Evolutionary conservation across 2,329 filamentous ascomycete genomes (phyloP).

Genomic region (Didymella arachidicola): DNA sequence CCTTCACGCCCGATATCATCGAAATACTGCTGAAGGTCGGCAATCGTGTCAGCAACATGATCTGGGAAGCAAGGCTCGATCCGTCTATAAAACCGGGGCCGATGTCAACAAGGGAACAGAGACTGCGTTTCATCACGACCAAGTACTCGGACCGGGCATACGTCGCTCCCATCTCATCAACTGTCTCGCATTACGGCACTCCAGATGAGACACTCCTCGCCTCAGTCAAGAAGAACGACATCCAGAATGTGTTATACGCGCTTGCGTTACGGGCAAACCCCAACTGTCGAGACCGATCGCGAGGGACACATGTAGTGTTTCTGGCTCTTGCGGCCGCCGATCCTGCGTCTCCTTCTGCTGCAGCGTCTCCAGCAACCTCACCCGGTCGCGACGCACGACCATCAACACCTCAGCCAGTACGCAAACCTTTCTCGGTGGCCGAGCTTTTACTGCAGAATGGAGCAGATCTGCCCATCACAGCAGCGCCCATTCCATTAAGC

Average conservation of each 20-base stretch:
- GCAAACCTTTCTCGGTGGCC: slow-evolving; percentile 80
- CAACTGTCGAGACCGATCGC: slow-evolving; percentile 78
- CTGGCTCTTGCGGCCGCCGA: slow-evolving; percentile 92
- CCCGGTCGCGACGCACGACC: slow-evolving; percentile 54
- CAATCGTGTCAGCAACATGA: slow-evolving; percentile 93
- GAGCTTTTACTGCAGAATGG: slow-evolving; percentile 94
- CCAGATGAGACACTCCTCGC: slow-evolving; percentile 89
- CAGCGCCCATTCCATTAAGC: slow-evolving; percentile 85
- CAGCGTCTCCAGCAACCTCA: slow-evolving; percentile 54
- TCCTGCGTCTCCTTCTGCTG: slow-evolving; percentile 74
- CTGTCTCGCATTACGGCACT: slow-evolving; percentile 76
- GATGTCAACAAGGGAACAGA: slow-evolving; percentile 84
- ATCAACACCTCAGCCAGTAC: slow-evolving; percentile 50
- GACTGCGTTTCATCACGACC: slow-evolving; percentile 90
- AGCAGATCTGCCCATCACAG: slow-evolving; percentile 78
- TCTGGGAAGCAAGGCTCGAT: slow-evolving; percentile 91
- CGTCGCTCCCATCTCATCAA: slow-evolving; percentile 78
- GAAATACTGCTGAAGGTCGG: slow-evolving; percentile 91
- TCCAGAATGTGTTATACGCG: slow-evolving; percentile 90
- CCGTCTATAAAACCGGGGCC: slow-evolving; percentile 74
- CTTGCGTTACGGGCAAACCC: slow-evolving; percentile 86
- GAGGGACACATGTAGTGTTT: slow-evolving; percentile 88
- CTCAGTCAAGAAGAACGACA: slow-evolving; percentile 94
- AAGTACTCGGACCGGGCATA: slow-evolving; percentile 90
- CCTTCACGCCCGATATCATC: slow-evolving; percentile 96